phyloP scores from a whole-genome alignment of 208 protist species.

The Wallacemonas sp. region DNA sequence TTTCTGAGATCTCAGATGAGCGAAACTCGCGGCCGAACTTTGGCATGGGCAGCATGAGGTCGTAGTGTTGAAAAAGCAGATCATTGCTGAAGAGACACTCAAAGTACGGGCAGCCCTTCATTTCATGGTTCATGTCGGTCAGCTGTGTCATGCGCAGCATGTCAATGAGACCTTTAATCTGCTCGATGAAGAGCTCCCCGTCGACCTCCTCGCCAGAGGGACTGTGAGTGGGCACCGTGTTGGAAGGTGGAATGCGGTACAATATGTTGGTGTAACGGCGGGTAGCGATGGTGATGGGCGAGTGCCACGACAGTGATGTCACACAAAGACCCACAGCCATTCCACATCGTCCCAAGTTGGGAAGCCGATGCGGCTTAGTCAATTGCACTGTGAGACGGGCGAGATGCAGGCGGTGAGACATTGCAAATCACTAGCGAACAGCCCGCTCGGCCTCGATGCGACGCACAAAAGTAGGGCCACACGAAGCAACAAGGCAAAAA shows the following conservation, averaged over 20 bases:
- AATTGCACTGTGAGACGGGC: not conserved
- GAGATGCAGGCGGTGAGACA: not conserved
- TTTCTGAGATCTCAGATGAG: constrained; percentile 79
- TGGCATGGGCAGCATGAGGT: constrained; percentile 85
- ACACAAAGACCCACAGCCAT: not conserved
- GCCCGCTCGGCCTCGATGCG: too few species aligned
- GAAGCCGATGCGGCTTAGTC: not conserved
- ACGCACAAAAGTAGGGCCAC: constrained; percentile 1
- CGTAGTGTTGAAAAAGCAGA: constrained; percentile 77
- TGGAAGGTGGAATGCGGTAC: constrained; percentile 60
- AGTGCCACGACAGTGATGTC: not conserved
- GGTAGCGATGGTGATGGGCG: not conserved
- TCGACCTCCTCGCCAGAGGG: constrained; percentile 73
- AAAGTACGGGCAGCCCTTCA: constrained; percentile 82
- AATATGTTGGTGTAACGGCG: constrained; percentile 77
- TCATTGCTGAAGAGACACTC: constrained; percentile 77
- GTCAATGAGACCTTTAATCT: constrained; percentile 63
- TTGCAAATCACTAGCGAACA: too few species aligned
- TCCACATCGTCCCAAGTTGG: too few species aligned
- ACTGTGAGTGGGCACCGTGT: constrained; percentile 73
- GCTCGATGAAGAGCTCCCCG: constrained; percentile 59
- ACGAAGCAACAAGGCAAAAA: not conserved
- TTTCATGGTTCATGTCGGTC: constrained; percentile 76
- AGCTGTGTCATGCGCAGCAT: constrained; percentile 67
- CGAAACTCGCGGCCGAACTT: constrained; percentile 81